phyloP scores from a whole-genome alignment of 1,284 basidiomycete genomes.

The Fomitiporia mediterranea region DNA sequence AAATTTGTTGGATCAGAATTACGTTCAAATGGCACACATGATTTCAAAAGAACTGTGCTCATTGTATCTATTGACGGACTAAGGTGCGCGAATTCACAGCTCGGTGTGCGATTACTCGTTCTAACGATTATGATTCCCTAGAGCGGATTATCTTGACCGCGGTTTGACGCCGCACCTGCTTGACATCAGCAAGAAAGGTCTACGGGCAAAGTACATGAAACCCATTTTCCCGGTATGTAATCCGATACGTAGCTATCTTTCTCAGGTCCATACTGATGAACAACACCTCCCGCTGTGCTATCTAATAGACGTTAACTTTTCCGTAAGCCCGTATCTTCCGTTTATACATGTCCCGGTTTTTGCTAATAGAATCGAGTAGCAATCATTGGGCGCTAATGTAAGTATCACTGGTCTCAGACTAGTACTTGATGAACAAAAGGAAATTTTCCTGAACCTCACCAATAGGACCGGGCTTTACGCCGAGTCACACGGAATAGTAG shows the following conservation, averaged over 20 bases:
- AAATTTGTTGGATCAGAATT: conserved; percentile 18
- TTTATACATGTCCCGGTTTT: background rate
- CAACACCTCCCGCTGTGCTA: background rate
- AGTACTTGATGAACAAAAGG: too few relatives aligned
- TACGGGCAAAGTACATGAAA: conserved; percentile 81
- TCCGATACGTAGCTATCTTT: background rate
- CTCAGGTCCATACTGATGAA: background rate
- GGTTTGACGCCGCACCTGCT: conserved; percentile 78
- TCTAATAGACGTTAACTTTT: conserved; percentile 75
- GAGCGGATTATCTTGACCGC: conserved; percentile 80
- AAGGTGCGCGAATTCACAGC: conserved; percentile 42
- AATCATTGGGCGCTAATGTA: conserved; percentile 87
- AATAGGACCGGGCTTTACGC: conserved; percentile 81
- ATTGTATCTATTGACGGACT: conserved; percentile 86
- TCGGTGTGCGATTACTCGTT: conserved; percentile 1
- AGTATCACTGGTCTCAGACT: conserved; percentile 19
- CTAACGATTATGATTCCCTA: conserved; percentile 27
- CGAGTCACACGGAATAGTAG: conserved; percentile 87
- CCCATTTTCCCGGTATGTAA: conserved; percentile 78
- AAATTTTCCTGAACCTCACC: background rate
- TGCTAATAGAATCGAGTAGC: conserved; percentile 33
- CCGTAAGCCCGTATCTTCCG: conserved; percentile 52
- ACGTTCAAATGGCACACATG: conserved; percentile 68
- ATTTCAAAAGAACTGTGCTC: conserved; percentile 74
- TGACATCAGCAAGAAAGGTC: conserved; percentile 70